Evolutionary conservation across 2,329 filamentous ascomycete genomes (phyloP).

Genomic region (Fusarium fujikuroi): DNA sequence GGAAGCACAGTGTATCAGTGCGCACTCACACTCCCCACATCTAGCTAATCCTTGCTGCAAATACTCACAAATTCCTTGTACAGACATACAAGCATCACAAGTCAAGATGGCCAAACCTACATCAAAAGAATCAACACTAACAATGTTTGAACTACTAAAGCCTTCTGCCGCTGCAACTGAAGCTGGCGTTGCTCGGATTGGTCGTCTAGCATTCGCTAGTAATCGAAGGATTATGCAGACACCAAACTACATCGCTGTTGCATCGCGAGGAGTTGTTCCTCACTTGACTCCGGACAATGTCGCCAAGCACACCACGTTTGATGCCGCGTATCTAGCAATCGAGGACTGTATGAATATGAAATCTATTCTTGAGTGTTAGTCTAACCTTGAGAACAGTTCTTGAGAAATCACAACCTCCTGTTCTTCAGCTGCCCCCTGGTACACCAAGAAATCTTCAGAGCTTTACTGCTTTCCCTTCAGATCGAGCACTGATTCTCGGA

Average conservation of each 20-base stretch:
- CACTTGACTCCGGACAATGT: slow-evolving; percentile 91
- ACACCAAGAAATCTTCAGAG: slow-evolving; percentile 71
- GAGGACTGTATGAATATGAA: slow-evolving; percentile 82
- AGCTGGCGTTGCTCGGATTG: slow-evolving; percentile 69
- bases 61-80: slow-evolving; percentile 22
- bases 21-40: slow-evolving; percentile 4
- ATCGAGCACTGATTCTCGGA: slow-evolving; percentile 76
- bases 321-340: slow-evolving; percentile 80
- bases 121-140: slow-evolving; percentile 35
- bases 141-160: slow-evolving; percentile 60
- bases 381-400: slow-evolving; percentile 58
- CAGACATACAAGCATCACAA: not conserved
- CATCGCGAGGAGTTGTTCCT: slow-evolving; percentile 85
- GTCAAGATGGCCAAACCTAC: slow-evolving; percentile 46
- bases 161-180: slow-evolving; percentile 48
- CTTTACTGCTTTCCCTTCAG: slow-evolving; percentile 78
- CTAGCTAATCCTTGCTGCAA: slow-evolving; percentile 31
- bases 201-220: slow-evolving; percentile 69
- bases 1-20: slow-evolving; percentile 1
- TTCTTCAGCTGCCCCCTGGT: slow-evolving; percentile 55
- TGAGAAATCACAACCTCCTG: slow-evolving; percentile 63
- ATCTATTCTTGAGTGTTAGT: not conserved
- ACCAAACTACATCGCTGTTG: slow-evolving; percentile 82
- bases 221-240: slow-evolving; percentile 77
- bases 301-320: slow-evolving; percentile 69